Conservation (phyloP, 139 green algal species). For the Chlamydomonas eustigma region DNA sequence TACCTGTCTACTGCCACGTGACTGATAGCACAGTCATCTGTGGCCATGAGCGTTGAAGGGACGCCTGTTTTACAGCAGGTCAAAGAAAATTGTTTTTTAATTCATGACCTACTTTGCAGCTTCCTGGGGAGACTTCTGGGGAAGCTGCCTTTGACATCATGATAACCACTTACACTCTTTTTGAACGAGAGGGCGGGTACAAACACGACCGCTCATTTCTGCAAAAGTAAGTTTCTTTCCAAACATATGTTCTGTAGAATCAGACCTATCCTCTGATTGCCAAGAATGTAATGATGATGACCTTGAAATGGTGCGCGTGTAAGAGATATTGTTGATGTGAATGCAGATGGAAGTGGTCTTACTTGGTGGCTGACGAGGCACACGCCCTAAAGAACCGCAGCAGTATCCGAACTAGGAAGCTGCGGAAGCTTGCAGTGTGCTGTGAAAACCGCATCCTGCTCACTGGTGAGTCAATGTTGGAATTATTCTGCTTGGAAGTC, state of each 20-base stretch:
- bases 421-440: slow-evolving; percentile 53
- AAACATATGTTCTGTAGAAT: too few species aligned
- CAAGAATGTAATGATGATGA: too few species aligned
- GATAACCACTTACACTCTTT: slow-evolving; percentile 87
- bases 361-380: slow-evolving; percentile 45
- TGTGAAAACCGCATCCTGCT: slow-evolving; percentile 87
- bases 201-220: slow-evolving; percentile 53
- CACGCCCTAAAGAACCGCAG: slow-evolving; percentile 87
- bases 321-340: neutral
- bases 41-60: too few species aligned
- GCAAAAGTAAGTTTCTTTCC: slow-evolving; percentile 2
- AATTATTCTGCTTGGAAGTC: too few species aligned
- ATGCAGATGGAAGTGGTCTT: slow-evolving; percentile 28
- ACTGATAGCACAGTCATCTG: too few species aligned
- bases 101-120: too few species aligned
- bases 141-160: slow-evolving; percentile 78
- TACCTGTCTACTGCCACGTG: too few species aligned
- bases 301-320: neutral
- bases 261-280: too few species aligned
- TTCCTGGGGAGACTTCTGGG: slow-evolving; percentile 9
- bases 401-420: slow-evolving; percentile 39
- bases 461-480: slow-evolving; percentile 54
- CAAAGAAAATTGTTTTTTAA: too few species aligned
- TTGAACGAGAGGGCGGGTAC: slow-evolving; percentile 70
- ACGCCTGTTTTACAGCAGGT: neutral